phyloP scores from a whole-genome alignment of 75 land plant genomes.

The Selaginella moellendorffii region DNA sequence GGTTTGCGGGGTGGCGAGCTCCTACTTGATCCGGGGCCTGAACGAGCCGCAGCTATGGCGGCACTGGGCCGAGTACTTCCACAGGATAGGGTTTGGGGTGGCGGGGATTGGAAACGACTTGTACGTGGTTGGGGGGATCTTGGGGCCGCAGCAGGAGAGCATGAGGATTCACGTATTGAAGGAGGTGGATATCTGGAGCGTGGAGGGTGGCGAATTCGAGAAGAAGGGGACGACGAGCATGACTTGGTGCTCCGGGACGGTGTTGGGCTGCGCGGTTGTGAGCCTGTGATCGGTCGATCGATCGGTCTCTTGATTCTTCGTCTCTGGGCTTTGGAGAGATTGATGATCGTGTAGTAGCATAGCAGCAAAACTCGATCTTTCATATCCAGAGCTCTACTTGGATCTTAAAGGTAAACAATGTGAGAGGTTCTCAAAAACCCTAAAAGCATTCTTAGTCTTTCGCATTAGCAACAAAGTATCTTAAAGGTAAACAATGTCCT shows the following conservation, averaged over 20 bases:
- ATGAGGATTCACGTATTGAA: conserved; percentile 34
- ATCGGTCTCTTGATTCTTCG: too few relatives aligned
- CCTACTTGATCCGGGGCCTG: conserved; percentile 41
- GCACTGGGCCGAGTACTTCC: conserved; percentile 29
- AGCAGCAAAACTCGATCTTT: too few relatives aligned
- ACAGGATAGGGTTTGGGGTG: conserved; percentile 59
- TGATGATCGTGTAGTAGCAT: too few relatives aligned
- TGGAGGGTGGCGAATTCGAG: conserved; percentile 38
- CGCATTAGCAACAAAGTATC: too few relatives aligned
- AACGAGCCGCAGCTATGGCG: conserved; percentile 30
- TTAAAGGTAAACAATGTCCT: too few relatives aligned
- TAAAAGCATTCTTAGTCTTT: too few relatives aligned
- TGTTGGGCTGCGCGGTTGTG: conserved; percentile 61
- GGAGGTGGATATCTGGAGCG: conserved; percentile 50
- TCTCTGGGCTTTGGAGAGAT: too few relatives aligned
- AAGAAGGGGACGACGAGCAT: conserved; percentile 65
- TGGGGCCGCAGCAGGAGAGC: conserved; percentile 49
- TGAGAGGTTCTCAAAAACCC: too few relatives aligned
- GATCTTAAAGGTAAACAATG: too few relatives aligned
- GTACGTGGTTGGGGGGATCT: conserved; percentile 76
- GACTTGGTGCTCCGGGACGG: conserved; percentile 51
- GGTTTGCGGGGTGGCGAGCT: conserved; percentile 53
- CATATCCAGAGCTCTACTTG: too few relatives aligned
- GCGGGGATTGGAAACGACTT: conserved; percentile 57
- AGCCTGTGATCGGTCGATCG: too few relatives aligned